Conservation (phyloP, 352 stramenopile genomes). For the Discostella stelligera region DNA sequence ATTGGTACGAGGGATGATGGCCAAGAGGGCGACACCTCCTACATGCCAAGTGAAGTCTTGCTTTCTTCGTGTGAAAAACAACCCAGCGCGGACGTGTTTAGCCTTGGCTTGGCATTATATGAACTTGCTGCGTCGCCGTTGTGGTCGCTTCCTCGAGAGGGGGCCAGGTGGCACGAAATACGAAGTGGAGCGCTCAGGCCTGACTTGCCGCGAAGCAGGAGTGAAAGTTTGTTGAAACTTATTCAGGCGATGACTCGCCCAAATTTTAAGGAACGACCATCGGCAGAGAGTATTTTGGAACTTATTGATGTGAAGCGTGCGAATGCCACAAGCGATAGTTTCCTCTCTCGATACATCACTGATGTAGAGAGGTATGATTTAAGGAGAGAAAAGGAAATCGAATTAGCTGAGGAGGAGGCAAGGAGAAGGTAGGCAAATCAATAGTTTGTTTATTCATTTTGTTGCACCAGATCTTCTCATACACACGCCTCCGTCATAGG, state of each 20-base stretch:
- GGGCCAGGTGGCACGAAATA: conserved; percentile 64
- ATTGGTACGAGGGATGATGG: conserved; percentile 71
- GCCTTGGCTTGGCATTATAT: conserved; percentile 73
- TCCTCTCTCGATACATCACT: conserved; percentile 51
- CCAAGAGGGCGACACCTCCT: conserved; percentile 75
- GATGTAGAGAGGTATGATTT: conserved; percentile 49
- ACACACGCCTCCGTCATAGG: not conserved
- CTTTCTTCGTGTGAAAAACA: conserved; percentile 54
- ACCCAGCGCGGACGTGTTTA: conserved; percentile 75
- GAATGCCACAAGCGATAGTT: conserved; percentile 42
- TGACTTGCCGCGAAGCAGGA: conserved; percentile 53
- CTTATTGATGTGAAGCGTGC: conserved; percentile 29
- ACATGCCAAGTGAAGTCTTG: conserved; percentile 70
- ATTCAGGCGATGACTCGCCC: conserved; percentile 60
- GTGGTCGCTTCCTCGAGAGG: conserved; percentile 65
- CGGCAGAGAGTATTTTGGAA: conserved; percentile 64
- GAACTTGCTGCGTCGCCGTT: conserved; percentile 56
- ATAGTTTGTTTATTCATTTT: not conserved
- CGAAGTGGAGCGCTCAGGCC: conserved; percentile 41
- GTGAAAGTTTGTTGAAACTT: conserved; percentile 45
- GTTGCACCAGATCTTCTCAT: not conserved
- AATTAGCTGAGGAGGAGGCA: conserved; percentile 42
- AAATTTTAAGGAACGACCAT: conserved; percentile 42
- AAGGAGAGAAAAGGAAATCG: conserved; percentile 39
- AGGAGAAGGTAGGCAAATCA: conserved; percentile 28